Evolutionary conservation across 2,329 filamentous ascomycete species (phyloP).

Genomic region (Blastomyces emzantsi): DNA sequence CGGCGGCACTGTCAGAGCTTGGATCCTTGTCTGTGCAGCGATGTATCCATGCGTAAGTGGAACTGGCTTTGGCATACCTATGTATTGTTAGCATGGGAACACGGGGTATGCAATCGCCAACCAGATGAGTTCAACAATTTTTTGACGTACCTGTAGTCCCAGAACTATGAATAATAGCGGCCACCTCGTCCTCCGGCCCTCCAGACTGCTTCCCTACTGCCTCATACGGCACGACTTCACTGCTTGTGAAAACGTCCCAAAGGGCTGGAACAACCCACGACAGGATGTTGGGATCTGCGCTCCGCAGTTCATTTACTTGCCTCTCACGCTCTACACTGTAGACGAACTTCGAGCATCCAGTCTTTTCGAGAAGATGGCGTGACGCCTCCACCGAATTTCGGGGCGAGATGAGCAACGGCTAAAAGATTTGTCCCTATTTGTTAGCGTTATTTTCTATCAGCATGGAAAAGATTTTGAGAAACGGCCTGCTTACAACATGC

Average conservation of each 20-base stretch:
- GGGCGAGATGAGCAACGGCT: slow-evolving; percentile 22
- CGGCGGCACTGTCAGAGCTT: slow-evolving; percentile 14
- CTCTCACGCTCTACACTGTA: slow-evolving; percentile 15
- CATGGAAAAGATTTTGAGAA: slow-evolving; percentile 28
- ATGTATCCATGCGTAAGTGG: slow-evolving; percentile 24
- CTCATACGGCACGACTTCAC: slow-evolving; percentile 15
- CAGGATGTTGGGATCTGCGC: slow-evolving; percentile 10
- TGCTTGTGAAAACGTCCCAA: slow-evolving; percentile 14
- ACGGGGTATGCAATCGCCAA: too few relatives aligned
- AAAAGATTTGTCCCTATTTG: not conserved
- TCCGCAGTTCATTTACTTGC: slow-evolving; percentile 21
- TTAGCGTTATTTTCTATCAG: slow-evolving; percentile 12
- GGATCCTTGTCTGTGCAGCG: slow-evolving; percentile 13
- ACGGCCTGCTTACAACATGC: slow-evolving; percentile 12
- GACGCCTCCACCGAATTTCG: slow-evolving; percentile 21
- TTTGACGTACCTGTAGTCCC: slow-evolving; percentile 28
- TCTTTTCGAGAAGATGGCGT: slow-evolving; percentile 13
- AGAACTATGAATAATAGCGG: slow-evolving; percentile 30
- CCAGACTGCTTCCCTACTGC: slow-evolving; percentile 17
- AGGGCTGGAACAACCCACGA: slow-evolving; percentile 14
- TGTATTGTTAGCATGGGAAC: slow-evolving; percentile 4
- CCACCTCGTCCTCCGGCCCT: slow-evolving; percentile 19
- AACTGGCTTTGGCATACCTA: slow-evolving; percentile 27
- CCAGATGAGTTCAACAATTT: not conserved
- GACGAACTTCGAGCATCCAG: slow-evolving; percentile 11